These are phyloP conservation scores for Ottelia alismoides DNA, from an alignment of 106 monocot genomes.

Conservation along the genomic window DNA sequence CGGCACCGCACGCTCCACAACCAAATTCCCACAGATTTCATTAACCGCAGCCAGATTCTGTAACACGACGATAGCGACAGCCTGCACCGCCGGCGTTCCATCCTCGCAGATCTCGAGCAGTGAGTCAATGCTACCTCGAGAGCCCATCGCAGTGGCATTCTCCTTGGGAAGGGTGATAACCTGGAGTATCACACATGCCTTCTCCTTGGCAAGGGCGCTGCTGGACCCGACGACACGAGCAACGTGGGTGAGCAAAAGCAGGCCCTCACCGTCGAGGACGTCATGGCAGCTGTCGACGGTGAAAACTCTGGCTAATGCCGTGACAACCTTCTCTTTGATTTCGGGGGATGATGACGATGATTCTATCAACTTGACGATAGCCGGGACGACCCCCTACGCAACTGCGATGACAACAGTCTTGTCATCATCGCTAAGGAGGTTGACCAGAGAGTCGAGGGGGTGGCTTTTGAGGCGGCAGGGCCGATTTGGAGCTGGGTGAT, in stretches of 20 bases:
- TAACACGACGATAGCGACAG: slow-evolving; percentile 51
- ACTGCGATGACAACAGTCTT: too few species aligned
- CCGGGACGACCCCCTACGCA: too few species aligned
- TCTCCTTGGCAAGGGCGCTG: slow-evolving; percentile 24
- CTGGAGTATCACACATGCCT: slow-evolving; percentile 44
- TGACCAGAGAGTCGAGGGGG: too few species aligned
- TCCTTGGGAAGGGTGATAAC: slow-evolving; percentile 38
- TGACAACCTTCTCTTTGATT: slow-evolving; percentile 29
- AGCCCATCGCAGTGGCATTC: slow-evolving; percentile 40
- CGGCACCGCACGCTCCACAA: slow-evolving; percentile 35
- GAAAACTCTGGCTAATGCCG: slow-evolving; percentile 35
- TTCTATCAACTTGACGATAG: too few species aligned
- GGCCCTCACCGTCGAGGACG: slow-evolving; percentile 30
- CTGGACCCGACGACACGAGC: slow-evolving; percentile 49
- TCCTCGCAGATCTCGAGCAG: slow-evolving; percentile 48
- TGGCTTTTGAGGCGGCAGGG: too few species aligned
- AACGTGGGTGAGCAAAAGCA: slow-evolving; percentile 39
- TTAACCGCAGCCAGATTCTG: slow-evolving; percentile 44
- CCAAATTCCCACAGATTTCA: slow-evolving; percentile 31
- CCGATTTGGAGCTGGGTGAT: too few species aligned
- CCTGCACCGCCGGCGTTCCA: slow-evolving; percentile 59
- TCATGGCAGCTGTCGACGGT: slow-evolving; percentile 41
- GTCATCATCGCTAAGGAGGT: too few species aligned
- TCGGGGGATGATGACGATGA: too few species aligned
- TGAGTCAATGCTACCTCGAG: slow-evolving; percentile 34